Base-by-base conservation (phyloP, 495 filamentous ascomycete species). In the Hypoxylon cercidicola region DNA sequence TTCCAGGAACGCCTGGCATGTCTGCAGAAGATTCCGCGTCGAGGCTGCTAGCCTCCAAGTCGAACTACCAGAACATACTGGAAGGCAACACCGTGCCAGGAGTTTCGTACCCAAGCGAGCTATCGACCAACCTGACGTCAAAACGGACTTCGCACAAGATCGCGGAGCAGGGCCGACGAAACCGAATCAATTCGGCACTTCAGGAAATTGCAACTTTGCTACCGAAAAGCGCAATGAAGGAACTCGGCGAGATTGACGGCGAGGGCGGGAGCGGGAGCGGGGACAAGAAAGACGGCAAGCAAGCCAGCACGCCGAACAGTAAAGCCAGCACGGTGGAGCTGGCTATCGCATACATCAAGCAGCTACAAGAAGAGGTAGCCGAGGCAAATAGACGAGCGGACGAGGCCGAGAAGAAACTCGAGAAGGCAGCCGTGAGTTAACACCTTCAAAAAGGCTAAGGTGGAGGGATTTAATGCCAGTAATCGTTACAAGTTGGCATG, bases 71-170 rank as follows among this genome's bases (percentile, higher is more conserved):
- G 73, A 95, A 97, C 70, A 95, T 99, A 53, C 77, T 99, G 23
- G 94, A 98, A 72, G 95, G 95, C 41, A 98, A 89, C 39, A 87
- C 90, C 41, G 87, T 97, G 4, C 92, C 92, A 0, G 95, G 95
- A 10, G 89, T 99, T 20, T 90, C 88, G 1, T 99, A 97, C 63
- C 95, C 95, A 0, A 90, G 91, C 66, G 89, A 92, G 13, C 82
- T 99, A 16, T 94, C 93, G 4, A 95, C 93, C 30, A 96, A 96
- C 54, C 78, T 99, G 28, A 97, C 93, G 21, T 96, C 92, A 9
- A 99, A 99, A 79, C 90, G 95, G 62, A 98, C 95, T 6, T 96
- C 92, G 37, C 95, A 99, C 79, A 99, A 99, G 74, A 90, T 99
- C 58, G 95, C 95, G 5, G 95, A 99, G 75, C 95, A 99, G 78